Evolutionary conservation across 805 yeast genomes (phyloP).

Genomic region (Yarrowia sp.): DNA sequence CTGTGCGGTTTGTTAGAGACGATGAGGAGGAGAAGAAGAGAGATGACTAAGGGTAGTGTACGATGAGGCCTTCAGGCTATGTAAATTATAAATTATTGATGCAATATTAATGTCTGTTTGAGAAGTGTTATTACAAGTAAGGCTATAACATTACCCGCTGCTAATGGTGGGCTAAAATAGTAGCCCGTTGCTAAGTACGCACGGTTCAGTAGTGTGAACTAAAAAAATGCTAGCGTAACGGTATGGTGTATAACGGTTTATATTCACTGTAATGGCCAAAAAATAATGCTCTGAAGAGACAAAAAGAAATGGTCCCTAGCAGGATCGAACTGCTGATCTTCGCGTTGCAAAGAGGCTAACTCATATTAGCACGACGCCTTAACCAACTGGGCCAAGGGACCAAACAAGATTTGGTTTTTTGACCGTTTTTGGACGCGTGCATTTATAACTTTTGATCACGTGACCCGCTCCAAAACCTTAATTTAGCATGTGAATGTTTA

Average conservation of each 20-base stretch:
- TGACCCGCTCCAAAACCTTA: background rate
- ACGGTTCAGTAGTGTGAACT: too few relatives aligned
- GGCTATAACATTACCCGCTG: too few relatives aligned
- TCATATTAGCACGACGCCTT: constrained; percentile 26
- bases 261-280: too few relatives aligned
- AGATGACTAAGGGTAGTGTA: background rate
- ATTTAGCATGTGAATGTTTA: background rate
- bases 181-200: too few relatives aligned
- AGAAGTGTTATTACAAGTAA: too few relatives aligned
- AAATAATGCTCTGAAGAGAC: too few relatives aligned
- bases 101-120: background rate
- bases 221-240: too few relatives aligned
- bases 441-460: background rate
- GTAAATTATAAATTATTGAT: background rate
- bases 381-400: constrained; percentile 27
- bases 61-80: background rate
- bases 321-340: constrained; percentile 51
- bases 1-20: constrained; percentile 46
- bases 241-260: too few relatives aligned
- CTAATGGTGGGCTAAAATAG: too few relatives aligned
- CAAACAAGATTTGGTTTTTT: background rate
- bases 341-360: constrained; percentile 38
- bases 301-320: constrained; percentile 37
- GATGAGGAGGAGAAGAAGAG: background rate
- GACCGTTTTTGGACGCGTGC: background rate